phyloP scores from a whole-genome alignment of 441 rosid species.

The Gossypium davidsonii region DNA sequence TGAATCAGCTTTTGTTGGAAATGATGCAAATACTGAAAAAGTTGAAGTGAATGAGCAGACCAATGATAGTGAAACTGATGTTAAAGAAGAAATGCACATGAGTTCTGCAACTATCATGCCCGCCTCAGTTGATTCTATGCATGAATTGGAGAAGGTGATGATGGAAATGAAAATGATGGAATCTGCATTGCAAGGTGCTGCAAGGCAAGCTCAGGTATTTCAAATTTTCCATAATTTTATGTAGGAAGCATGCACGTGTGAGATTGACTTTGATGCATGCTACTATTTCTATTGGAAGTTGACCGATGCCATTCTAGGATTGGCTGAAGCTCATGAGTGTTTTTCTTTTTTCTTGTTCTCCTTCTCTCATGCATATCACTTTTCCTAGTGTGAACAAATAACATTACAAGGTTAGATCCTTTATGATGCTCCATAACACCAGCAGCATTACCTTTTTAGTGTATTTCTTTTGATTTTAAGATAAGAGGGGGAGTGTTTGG shows the following conservation, averaged over 20 bases:
- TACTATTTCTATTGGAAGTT: background rate
- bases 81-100: constrained; percentile 31
- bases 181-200: constrained; percentile 95
- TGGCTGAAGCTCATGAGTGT: background rate
- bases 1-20: constrained; percentile 36
- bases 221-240: constrained; percentile 4
- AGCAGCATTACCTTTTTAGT: background rate
- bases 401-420: background rate
- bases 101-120: constrained; percentile 43
- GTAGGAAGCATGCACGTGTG: background rate
- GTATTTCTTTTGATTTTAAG: background rate
- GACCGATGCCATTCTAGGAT: background rate
- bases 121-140: constrained; percentile 34
- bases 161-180: constrained; percentile 93
- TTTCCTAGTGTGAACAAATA: background rate
- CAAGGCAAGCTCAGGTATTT: constrained; percentile 98
- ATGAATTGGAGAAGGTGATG: constrained; percentile 72
- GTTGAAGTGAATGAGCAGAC: constrained; percentile 32
- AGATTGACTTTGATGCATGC: background rate
- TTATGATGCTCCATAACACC: background rate
- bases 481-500: background rate
- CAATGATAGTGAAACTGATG: constrained; percentile 32
- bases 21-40: constrained; percentile 12
- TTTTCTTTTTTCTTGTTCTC: background rate
- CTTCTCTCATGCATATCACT: background rate